Base-by-base conservation (phyloP, 2,329 filamentous ascomycete genomes). In the Aspergillus arachidicola region DNA sequence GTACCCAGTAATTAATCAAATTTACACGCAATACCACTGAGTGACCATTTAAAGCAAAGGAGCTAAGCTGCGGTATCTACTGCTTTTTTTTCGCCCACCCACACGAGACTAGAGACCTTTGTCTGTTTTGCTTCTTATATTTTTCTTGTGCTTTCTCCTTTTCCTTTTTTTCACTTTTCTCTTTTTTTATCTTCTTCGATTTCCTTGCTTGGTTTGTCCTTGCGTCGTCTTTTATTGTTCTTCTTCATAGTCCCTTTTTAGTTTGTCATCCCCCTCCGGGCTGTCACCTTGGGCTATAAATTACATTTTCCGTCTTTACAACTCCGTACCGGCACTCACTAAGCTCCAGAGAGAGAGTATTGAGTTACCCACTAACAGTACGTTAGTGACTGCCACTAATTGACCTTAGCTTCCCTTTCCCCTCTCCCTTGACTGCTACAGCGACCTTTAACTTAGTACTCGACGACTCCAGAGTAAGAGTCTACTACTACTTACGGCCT, bases 241-340 rank as follows among this genome's bases (percentile, higher is more conserved):
- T 58, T 64, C 34, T 57, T 63, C 59, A 66, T 65, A 64, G 6
- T 19, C 28, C 30, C 12, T 46, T 48, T 53, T 55, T 61, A 62
- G 65, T 45, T 38, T 26, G 19, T 23, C 51, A 21, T 36, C 26
- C 26, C 12, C 7, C 36, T 38, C 19, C 38, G 19, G 7, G 7
- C 7, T 41, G 38, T 41, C 38, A 41, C 38, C 38, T 19, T 28
- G 45, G 45, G 21, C 45, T 51, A 51, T 51, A 51, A 55, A 55
- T 38, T 55, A 36, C 34, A 36, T 14, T 54, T 36, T 54, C 19
- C 51, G 19, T 32, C 30, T 32, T 38, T 55, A 55, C 51, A 6
- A 38, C 32, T 38, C 11, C n/a, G 30, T 55, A 55, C 51, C 51
- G 51, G n/a, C 21, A 55, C 9, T 55, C 32, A 55, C 51, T 54